phyloP scores from a whole-genome alignment of 1,284 basidiomycete genomes.

The Marasmius tenuissimus region DNA sequence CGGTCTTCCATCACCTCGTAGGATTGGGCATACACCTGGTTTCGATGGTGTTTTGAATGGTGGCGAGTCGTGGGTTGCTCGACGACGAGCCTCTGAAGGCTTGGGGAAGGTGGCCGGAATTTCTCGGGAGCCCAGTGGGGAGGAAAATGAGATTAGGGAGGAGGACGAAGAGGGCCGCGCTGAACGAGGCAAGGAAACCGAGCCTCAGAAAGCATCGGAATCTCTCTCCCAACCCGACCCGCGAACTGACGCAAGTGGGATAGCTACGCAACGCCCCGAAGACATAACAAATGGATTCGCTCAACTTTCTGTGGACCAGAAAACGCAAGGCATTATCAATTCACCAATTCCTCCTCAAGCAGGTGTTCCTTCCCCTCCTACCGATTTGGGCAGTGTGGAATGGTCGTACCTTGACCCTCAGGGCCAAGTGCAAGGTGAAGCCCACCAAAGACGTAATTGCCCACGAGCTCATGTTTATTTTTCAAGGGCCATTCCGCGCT shows the following conservation, averaged over 20 bases:
- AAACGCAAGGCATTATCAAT: slow-evolving; percentile 8
- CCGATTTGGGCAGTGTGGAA: slow-evolving; percentile 70
- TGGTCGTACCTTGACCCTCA: slow-evolving; percentile 94
- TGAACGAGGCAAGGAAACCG: neutral
- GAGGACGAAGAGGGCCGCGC: slow-evolving; percentile 46
- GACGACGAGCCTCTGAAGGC: slow-evolving; percentile 57
- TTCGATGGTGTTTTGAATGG: slow-evolving; percentile 73
- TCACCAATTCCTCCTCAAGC: slow-evolving; percentile 21
- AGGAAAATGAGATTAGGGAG: slow-evolving; percentile 53
- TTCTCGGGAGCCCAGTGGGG: slow-evolving; percentile 38
- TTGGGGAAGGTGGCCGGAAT: slow-evolving; percentile 42
- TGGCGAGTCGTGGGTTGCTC: slow-evolving; percentile 65
- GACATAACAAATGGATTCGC: slow-evolving; percentile 16
- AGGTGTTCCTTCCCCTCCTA: slow-evolving; percentile 44
- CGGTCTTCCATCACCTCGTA: slow-evolving; percentile 64
- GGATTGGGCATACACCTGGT: slow-evolving; percentile 54
- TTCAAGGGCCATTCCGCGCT: slow-evolving; percentile 85
- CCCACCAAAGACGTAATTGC: neutral
- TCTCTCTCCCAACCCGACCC: slow-evolving; percentile 13
- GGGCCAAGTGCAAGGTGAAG: slow-evolving; percentile 83
- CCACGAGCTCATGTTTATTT: slow-evolving; percentile 10
- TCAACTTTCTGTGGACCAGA: slow-evolving; percentile 18
- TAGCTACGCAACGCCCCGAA: slow-evolving; percentile 6
- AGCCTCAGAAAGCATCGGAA: slow-evolving; percentile 8
- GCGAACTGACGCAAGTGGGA: slow-evolving; percentile 11